Percentiles rank a stretch among this genome's conserved stretches.
phyloP scores from a whole-genome alignment of 2,329 filamentous ascomycete species.

The Trichoderma sp. region DNA sequence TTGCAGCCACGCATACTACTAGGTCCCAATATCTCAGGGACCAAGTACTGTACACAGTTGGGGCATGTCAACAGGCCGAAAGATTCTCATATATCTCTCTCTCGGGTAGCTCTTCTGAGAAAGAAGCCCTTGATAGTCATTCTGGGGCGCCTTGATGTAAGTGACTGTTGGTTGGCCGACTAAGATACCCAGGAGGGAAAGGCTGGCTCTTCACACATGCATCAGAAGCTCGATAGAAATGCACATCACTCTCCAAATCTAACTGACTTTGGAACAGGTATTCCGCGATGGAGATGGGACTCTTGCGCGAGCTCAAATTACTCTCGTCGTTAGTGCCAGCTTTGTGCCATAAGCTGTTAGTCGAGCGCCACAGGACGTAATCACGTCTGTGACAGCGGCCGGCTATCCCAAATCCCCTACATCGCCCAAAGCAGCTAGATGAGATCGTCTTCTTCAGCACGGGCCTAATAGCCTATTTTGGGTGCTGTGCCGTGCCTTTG shows the following conservation, averaged over 20 bases:
- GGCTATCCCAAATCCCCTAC: constrained; percentile 1
- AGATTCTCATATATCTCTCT: not conserved
- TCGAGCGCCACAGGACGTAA: constrained; percentile 3
- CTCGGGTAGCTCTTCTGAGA: not conserved
- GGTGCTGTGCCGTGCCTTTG: constrained; percentile 15
- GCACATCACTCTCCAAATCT: not conserved
- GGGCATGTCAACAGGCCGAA: not conserved
- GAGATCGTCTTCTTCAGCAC: constrained; percentile 21
- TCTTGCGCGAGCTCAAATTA: not conserved
- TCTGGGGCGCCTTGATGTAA: not conserved
- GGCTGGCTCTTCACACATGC: not conserved
- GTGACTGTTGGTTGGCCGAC: not conserved
- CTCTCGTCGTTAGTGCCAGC: not conserved
- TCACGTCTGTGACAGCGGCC: constrained; percentile 13
- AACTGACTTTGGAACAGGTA: not conserved
- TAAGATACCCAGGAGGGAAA: not conserved
- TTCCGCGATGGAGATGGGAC: not conserved
- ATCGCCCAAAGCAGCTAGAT: constrained; percentile 12
- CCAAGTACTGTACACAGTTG: not conserved
- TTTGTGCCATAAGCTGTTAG: not conserved
- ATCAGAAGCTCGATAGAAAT: not conserved
- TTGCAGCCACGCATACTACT: not conserved
- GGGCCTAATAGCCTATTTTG: constrained; percentile 15
- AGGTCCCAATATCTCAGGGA: not conserved
- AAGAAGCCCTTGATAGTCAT: not conserved